phyloP scores from a whole-genome alignment of 495 filamentous ascomycete species.

The Tetracladium setigerum region DNA sequence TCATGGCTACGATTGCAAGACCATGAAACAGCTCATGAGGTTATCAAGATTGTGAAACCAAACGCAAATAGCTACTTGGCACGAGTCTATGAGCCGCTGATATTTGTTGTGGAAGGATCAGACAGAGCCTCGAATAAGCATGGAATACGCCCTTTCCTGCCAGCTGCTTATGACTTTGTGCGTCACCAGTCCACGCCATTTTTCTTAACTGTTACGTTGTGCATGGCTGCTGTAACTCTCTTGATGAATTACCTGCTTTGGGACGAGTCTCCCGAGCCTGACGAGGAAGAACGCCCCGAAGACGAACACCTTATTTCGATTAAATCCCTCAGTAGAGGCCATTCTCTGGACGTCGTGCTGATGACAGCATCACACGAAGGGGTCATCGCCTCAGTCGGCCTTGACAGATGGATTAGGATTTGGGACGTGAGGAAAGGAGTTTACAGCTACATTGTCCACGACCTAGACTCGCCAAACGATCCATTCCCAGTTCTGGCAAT shows the following conservation, averaged over 20 bases:
- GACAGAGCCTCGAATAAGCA: slow-evolving; percentile 39
- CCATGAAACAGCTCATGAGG: slow-evolving; percentile 61
- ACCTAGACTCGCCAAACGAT: slow-evolving; percentile 23
- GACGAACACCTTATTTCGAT: slow-evolving; percentile 47
- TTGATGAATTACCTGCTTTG: slow-evolving; percentile 61
- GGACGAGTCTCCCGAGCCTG: slow-evolving; percentile 29
- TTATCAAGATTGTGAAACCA: slow-evolving; percentile 61
- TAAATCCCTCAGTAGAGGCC: slow-evolving; percentile 48
- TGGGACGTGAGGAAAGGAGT: slow-evolving; percentile 45
- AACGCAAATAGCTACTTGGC: slow-evolving; percentile 57
- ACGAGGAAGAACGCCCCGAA: slow-evolving; percentile 23
- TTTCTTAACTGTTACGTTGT: slow-evolving; percentile 41
- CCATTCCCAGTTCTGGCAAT: slow-evolving; percentile 52
- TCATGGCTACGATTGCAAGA: slow-evolving; percentile 69
- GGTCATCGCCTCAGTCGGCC: slow-evolving; percentile 54
- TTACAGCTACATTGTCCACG: slow-evolving; percentile 29
- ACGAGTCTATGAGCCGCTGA: slow-evolving; percentile 56
- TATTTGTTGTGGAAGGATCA: slow-evolving; percentile 59
- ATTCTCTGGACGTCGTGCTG: slow-evolving; percentile 56
- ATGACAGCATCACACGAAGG: slow-evolving; percentile 49
- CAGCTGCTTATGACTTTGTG: slow-evolving; percentile 48
- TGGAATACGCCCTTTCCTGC: slow-evolving; percentile 34
- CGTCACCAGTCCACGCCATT: slow-evolving; percentile 50
- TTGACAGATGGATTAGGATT: slow-evolving; percentile 54
- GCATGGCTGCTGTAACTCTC: slow-evolving; percentile 48